These are phyloP conservation scores for Arctium lappa DNA, from an alignment of 129 eudicot species.

Conservation along the genomic window DNA sequence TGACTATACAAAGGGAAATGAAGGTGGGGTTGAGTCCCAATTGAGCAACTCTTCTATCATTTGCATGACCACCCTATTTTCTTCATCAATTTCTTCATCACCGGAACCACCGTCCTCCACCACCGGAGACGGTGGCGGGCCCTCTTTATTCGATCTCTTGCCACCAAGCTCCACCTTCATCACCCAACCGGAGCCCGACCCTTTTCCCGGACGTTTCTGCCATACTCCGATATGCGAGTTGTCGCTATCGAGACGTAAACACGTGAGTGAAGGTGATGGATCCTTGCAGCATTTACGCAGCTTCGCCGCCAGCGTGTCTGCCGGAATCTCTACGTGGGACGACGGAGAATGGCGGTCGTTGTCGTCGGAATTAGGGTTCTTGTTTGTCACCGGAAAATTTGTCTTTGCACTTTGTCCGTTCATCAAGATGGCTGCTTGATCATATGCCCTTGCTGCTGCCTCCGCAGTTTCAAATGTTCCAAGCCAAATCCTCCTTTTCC, in stretches of 20 bases:
- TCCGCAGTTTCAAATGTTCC: slow-evolving; percentile 87
- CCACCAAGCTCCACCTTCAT: slow-evolving; percentile 65
- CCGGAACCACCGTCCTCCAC: slow-evolving; percentile 7
- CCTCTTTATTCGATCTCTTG: slow-evolving; percentile 10
- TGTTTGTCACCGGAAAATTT: slow-evolving; percentile 49
- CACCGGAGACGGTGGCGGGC: neutral
- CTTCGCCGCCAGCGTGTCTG: slow-evolving; percentile 52
- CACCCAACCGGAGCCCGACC: slow-evolving; percentile 64
- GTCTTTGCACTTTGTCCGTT: slow-evolving; percentile 74
- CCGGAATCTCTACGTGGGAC: slow-evolving; percentile 21
- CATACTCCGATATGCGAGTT: slow-evolving; percentile 79
- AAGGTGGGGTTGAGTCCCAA: slow-evolving; percentile 48
- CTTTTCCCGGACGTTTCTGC: slow-evolving; percentile 70
- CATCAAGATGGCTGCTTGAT: slow-evolving; percentile 70
- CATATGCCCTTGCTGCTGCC: slow-evolving; percentile 77
- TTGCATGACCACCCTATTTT: slow-evolving; percentile 42
- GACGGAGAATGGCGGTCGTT: slow-evolving; percentile 9
- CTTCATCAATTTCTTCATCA: slow-evolving; percentile 36
- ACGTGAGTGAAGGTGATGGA: slow-evolving; percentile 65
- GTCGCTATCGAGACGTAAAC: slow-evolving; percentile 66
- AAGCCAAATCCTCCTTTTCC: slow-evolving; percentile 79
- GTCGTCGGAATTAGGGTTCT: neutral
- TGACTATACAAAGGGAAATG: slow-evolving; percentile 25
- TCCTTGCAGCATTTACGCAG: slow-evolving; percentile 66
- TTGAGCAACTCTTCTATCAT: slow-evolving; percentile 54